Conservation (phyloP, 179 eudicot genomes). For the Silene coronaria region DNA sequence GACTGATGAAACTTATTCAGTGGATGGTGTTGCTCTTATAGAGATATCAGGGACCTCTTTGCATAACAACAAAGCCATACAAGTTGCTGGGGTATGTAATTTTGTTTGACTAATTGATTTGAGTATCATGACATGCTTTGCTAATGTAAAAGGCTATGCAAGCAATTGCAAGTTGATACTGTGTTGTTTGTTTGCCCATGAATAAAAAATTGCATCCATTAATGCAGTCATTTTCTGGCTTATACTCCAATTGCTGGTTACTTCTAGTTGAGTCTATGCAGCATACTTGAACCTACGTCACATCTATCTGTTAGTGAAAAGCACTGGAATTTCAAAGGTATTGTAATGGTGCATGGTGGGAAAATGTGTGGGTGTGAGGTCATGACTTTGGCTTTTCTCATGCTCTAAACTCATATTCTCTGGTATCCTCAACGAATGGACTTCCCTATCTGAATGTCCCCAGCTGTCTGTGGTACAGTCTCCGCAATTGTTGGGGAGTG, state of each 20-base stretch:
- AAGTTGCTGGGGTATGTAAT: slow-evolving; percentile 77
- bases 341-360: not conserved
- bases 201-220: not conserved
- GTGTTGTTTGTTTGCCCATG: not conserved
- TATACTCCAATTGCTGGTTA: not conserved
- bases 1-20: slow-evolving; percentile 81
- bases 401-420: not conserved
- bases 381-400: not conserved
- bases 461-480: not conserved
- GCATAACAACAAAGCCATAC: slow-evolving; percentile 79
- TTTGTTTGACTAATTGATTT: slow-evolving; percentile 11
- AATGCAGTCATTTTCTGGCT: slow-evolving; percentile 7
- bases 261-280: not conserved
- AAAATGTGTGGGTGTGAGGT: too few relatives aligned
- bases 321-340: not conserved
- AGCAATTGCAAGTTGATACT: not conserved
- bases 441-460: not conserved
- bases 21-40: slow-evolving; percentile 73
- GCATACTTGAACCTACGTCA: not conserved
- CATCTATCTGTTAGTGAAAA: not conserved
- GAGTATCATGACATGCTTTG: not conserved
- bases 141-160: not conserved
- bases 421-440: not conserved
- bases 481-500: not conserved
- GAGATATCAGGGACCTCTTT: slow-evolving; percentile 77